Evolutionary conservation across 257 asterid genomes (phyloP).

Genomic region (Linderniella brevidens): DNA sequence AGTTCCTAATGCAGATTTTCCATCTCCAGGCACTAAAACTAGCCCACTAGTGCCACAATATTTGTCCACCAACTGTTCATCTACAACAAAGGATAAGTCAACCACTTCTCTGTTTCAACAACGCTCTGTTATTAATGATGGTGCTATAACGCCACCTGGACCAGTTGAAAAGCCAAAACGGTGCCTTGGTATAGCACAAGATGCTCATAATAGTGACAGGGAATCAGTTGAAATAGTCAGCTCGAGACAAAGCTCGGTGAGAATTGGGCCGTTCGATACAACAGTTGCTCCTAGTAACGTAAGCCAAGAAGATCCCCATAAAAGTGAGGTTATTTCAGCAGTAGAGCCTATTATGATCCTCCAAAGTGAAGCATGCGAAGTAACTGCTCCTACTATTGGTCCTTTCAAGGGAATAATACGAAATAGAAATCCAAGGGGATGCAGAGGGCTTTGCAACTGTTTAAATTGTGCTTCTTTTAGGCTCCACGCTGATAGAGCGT

Average conservation of each 20-base stretch:
- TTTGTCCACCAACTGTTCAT: no score
- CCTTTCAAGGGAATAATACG: conserved; percentile 41
- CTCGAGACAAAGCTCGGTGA: conserved; percentile 10
- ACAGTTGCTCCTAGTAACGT: conserved; percentile 8
- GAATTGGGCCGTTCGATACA: conserved; percentile 9
- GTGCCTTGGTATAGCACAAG: no score
- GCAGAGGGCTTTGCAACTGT: conserved; percentile 78
- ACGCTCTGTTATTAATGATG: no score
- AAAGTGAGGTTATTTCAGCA: conserved; percentile 4
- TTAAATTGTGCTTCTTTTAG: conserved; percentile 74
- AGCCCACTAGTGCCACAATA: no score
- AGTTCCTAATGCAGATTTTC: no score
- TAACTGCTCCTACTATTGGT: conserved; percentile 10
- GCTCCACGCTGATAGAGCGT: conserved; percentile 70
- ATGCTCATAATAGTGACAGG: no score
- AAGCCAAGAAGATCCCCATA: background rate
- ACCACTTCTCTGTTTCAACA: no score
- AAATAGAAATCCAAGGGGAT: conserved; percentile 55
- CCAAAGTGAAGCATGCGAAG: conserved; percentile 8
- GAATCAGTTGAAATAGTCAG: background rate
- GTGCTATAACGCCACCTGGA: no score
- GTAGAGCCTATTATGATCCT: conserved; percentile 13
- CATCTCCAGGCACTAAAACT: no score
- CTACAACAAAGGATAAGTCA: no score
- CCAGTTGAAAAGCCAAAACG: no score